Percentiles rank a stretch among this genome's conserved stretches.
phyloP scores from a whole-genome alignment of 352 stramenopile genomes.

The Phytophthora agathidicida region DNA sequence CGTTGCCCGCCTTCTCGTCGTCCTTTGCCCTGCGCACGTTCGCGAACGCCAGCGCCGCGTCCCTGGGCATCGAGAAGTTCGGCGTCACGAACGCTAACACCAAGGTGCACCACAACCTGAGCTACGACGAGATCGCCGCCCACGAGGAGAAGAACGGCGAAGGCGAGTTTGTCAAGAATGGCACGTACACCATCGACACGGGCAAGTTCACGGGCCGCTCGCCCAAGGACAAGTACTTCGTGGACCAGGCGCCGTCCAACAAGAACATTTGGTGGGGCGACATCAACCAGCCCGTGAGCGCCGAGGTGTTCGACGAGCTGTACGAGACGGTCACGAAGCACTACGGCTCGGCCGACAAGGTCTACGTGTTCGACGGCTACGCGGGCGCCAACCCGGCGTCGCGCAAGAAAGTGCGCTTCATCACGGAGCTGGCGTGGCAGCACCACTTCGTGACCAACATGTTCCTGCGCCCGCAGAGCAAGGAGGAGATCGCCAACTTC shows the following conservation, averaged over 20 bases:
- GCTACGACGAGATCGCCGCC: constrained; percentile 94
- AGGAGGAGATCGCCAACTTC: constrained; percentile 92
- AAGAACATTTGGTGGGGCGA: constrained; percentile 98
- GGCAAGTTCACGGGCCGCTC: constrained; percentile 98
- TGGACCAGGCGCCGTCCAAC: constrained; percentile 91
- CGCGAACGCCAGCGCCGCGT: constrained; percentile 48
- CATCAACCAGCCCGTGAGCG: constrained; percentile 94
- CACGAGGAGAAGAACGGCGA: constrained; percentile 96
- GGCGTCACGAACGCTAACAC: constrained; percentile 91
- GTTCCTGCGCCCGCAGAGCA: constrained; percentile 90
- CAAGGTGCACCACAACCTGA: constrained; percentile 96
- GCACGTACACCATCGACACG: constrained; percentile 97
- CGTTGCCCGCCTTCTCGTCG: constrained; percentile 33
- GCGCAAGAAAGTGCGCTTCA: constrained; percentile 96
- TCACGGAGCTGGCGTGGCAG: constrained; percentile 98
- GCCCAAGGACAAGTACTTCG: constrained; percentile 99
- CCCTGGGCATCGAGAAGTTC: constrained; percentile 85
- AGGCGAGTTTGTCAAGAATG: constrained; percentile 87
- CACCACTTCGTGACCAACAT: constrained; percentile 99
- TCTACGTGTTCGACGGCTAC: constrained; percentile 98
- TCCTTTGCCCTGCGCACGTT: constrained; percentile 43
- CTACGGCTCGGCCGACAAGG: constrained; percentile 93
- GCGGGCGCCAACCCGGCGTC: constrained; percentile 92
- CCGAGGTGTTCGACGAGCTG: constrained; percentile 96
- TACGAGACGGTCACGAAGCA: constrained; percentile 94